Evolutionary conservation across 257 asterid species (phyloP).

Genomic region (Penstemon davidsonii): DNA sequence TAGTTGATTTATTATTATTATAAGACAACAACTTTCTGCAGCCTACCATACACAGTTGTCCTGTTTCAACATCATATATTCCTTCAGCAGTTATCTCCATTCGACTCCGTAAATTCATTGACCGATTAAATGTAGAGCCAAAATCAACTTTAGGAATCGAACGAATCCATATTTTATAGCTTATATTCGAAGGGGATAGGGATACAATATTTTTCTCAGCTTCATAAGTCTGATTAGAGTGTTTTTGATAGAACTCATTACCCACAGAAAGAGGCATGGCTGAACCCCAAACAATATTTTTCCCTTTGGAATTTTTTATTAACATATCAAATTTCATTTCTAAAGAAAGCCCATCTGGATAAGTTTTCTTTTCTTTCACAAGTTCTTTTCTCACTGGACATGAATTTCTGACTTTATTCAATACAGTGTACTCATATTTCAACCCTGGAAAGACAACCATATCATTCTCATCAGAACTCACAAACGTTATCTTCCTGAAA

Average conservation of each 20-base stretch:
- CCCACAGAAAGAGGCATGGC: conserved; percentile 49
- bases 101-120: conserved; percentile 1
- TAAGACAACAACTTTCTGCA: not conserved
- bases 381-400: conserved; percentile 30
- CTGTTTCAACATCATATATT: conserved; percentile 3
- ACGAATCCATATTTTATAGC: conserved; percentile 45
- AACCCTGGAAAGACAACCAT: conserved; percentile 23
- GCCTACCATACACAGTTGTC: conserved; percentile 6
- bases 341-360: conserved; percentile 50
- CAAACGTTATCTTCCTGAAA: conserved; percentile 36
- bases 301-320: conserved; percentile 28
- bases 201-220: conserved; percentile 2
- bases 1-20: no score
- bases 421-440: conserved; percentile 55
- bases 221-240: not conserved
- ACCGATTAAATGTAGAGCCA: conserved; percentile 15
- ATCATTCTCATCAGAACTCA: conserved; percentile 11
- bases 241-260: conserved; percentile 22
- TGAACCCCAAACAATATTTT: conserved; percentile 43
- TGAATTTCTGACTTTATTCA: conserved; percentile 29
- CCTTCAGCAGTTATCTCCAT: conserved; percentile 7
- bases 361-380: conserved; percentile 28
- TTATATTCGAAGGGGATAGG: conserved; percentile 35
- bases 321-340: conserved; percentile 56
- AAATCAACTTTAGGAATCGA: not conserved